Evolutionary conservation across 2,329 filamentous ascomycete species (phyloP).

Genomic region (Cytospora chrysosperma): DNA sequence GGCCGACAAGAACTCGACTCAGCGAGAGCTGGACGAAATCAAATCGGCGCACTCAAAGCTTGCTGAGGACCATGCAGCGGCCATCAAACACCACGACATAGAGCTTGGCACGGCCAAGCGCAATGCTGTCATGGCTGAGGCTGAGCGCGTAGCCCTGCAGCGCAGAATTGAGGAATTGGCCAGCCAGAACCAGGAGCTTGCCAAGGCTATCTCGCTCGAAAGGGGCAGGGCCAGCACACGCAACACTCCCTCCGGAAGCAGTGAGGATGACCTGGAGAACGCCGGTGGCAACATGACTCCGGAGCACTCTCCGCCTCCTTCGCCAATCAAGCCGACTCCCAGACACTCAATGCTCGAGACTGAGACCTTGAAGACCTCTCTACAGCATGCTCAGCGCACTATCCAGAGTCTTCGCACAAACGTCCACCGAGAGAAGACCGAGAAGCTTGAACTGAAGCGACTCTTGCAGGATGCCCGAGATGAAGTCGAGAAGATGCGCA

Average conservation of each 20-base stretch:
- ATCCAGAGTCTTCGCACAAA: conserved; percentile 95
- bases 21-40: conserved; percentile 89
- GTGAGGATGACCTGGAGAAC: conserved; percentile 63
- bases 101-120: conserved; percentile 83
- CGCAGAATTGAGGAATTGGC: conserved; percentile 85
- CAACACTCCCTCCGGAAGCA: conserved; percentile 56
- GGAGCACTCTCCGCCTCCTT: conserved; percentile 86
- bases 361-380: conserved; percentile 90
- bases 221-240: conserved; percentile 66
- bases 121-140: conserved; percentile 73
- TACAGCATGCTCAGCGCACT: conserved; percentile 92
- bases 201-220: conserved; percentile 74
- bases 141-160: conserved; percentile 75
- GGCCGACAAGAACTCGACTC: conserved; percentile 72
- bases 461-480: conserved; percentile 95
- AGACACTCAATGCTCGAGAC: conserved; percentile 90
- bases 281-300: conserved; percentile 71
- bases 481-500: conserved; percentile 74
- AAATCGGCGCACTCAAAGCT: conserved; percentile 77
- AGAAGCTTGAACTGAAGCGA: conserved; percentile 92
- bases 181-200: conserved; percentile 87
- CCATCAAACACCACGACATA: conserved; percentile 81
- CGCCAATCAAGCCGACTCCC: conserved; percentile 87
- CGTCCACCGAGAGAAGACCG: conserved; percentile 96
- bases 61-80: conserved; percentile 73